A percentile compares a stretch with the other conserved stretches of the same genome.
phyloP scores from a whole-genome alignment of 192 early-diverging fungal species.

The Backusella tuberculispora region DNA sequence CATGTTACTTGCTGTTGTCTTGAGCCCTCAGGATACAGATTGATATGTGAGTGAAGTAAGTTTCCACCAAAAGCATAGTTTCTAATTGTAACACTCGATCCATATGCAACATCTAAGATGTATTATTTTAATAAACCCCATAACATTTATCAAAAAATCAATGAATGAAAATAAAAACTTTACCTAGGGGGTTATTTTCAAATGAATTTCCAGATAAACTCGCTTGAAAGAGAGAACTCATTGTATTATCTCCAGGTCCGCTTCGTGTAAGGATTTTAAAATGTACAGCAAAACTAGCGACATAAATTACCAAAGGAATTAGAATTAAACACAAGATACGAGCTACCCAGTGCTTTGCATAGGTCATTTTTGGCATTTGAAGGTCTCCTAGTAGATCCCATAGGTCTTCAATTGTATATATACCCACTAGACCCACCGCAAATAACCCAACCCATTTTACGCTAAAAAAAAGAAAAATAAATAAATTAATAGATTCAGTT shows the following conservation, averaged over 20 bases:
- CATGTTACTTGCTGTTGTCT: conserved; percentile 97
- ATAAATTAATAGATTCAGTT: no score
- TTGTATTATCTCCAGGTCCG: conserved; percentile 90
- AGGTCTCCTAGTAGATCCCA: conserved; percentile 86
- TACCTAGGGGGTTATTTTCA: conserved; percentile 79
- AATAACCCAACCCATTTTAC: conserved; percentile 98
- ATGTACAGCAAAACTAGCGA: conserved; percentile 83
- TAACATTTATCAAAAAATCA: neutral
- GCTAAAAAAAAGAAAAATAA: conserved; percentile 38
- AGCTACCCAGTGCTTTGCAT: conserved; percentile 84
- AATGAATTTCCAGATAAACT: conserved; percentile 81
- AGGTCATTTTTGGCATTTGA: conserved; percentile 61
- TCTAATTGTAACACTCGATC: conserved; percentile 86
- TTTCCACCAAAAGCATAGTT: conserved; percentile 83
- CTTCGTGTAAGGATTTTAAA: conserved; percentile 82
- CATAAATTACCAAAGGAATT: conserved; percentile 82
- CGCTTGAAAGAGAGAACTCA: conserved; percentile 97
- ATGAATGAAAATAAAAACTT: neutral
- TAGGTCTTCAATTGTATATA: conserved; percentile 90
- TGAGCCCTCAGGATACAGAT: conserved; percentile 83
- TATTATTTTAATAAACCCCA: neutral
- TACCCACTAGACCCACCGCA: conserved; percentile 85
- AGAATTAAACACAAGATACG: conserved; percentile 81
- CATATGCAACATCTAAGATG: conserved; percentile 80
- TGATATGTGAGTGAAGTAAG: conserved; percentile 92